Evolutionary conservation across 2,329 filamentous ascomycete species (phyloP), one percentile per base, ranked within the genome.

Genomic region (Talaromyces islandicus): DNA sequence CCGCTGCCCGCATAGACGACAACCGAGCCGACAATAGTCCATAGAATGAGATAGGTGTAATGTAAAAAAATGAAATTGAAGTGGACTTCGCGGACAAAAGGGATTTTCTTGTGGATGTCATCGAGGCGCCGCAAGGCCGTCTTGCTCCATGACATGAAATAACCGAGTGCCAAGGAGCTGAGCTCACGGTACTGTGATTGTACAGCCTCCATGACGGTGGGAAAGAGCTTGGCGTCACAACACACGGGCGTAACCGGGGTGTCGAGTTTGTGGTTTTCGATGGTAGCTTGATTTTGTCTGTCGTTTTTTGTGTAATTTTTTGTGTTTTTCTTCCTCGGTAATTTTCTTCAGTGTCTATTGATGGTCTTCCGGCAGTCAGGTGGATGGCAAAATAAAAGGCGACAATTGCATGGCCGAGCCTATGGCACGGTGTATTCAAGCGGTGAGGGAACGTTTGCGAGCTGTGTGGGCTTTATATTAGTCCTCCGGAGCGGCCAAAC

Each of bases 11-110:
- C 84, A 67, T 85, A 97, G 19, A 99, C 74, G 56, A 96, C 80
- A 64, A 97, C 78, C 0, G 92, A 96, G 17, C 86, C 87, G 53
- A 92, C 56, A 1, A 99, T 79, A 4, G 84, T 81, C 73, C 90
- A 85, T 62, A 83, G 80, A 60, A 97, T 82, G 64, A 99, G 88
- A 78, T 91, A 96, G 60, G 88, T 81, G 72, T 97, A 80, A 58
- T 80, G 78, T 10, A 80, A 62, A 27, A 77, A 69, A 43, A 80
- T 78, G 65, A 79, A 80, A 62, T 80, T 79, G 54, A 78, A 62
- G 59, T 70, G 69, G 25, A 78, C 19, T 10, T 57, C 19, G 50
- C 60, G 54, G 30, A 62, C n/a, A 29, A 48, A 59, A 32, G 60
- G 60, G 29, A 58, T 60, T 27, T 53, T 52, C 19, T 51, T 54